Evolutionary conservation across 2,329 filamentous ascomycete species (phyloP), one percentile per base, ranked within the genome.

Genomic region (Colletotrichum brevisporum): DNA sequence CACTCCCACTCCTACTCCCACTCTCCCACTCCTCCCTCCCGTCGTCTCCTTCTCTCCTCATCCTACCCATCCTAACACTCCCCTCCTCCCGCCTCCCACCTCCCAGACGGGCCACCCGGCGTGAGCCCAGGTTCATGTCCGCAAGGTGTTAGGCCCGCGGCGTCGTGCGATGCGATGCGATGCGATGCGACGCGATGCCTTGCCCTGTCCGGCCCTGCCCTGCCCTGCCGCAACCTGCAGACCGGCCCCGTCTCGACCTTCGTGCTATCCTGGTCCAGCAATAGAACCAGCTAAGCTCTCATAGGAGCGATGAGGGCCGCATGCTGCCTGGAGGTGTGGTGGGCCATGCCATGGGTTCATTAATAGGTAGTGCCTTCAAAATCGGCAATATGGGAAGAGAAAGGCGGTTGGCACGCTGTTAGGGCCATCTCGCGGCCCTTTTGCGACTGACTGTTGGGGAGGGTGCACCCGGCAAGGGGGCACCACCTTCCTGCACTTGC

Each of bases 301-400:
- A 55, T 41, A 43, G 54, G 61, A 43, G 61, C 61, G 41, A 59
- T 43, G 48, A 41, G 41, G 24, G 39, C 45, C 43, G 26, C 54
- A 21, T 26, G 52, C 21, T 64, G 47, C 39, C 36, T 45, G 18
- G 54, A 69, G 61, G 62, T 69, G 54, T 60, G 61, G 66, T 69
- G 62, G 62, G 50, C 66, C 62, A 65, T 54, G 16, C 61, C 61
- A 66, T 51, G 48, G 43, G 60, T 65, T 54, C 15, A 50, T 50
- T 39, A 54, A 36, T 65, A 24, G 4, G 4, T 24, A 24, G 21
- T 24, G 21, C 31, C 53, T 47, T n/a, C 53, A 5, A 64, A 26
- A 5, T 15, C 13, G 13, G 41, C 31, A 68, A 58, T 31, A 58
- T 64, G 48, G 53, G 53, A 59, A 36, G 48, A 47, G 53, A 59